Percentiles rank a stretch among this genome's conserved stretches.
Evolutionary conservation across 2,329 filamentous ascomycete genomes (phyloP).

Genomic region (Ophiocordyceps sinensis): DNA sequence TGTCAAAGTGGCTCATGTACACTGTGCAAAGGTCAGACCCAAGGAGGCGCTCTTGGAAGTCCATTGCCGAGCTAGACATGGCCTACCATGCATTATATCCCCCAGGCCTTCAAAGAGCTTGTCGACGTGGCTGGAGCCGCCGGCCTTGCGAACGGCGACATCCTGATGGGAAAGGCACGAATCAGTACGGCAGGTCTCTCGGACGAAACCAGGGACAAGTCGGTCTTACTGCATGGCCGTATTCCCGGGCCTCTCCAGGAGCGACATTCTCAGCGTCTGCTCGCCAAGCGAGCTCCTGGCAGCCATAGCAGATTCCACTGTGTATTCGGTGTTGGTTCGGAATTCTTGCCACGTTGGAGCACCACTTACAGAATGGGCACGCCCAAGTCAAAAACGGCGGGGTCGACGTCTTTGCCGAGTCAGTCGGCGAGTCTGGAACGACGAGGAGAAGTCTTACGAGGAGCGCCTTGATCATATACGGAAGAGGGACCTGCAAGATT

Average conservation of each 20-base stretch:
- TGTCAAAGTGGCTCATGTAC: conserved; percentile 86
- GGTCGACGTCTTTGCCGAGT: conserved; percentile 47
- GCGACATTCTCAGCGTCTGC: conserved; percentile 7
- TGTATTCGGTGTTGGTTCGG: no score
- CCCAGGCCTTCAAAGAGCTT: conserved; percentile 65
- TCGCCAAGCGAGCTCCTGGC: conserved; percentile 51
- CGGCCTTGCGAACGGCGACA: conserved; percentile 28
- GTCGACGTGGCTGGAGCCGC: conserved; percentile 34
- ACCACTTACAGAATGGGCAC: conserved; percentile 9
- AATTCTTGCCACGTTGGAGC: no score
- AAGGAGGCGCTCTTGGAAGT: background rate
- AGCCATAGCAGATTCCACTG: conserved; percentile 12
- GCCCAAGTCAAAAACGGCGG: conserved; percentile 28
- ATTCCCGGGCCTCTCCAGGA: conserved; percentile 7
- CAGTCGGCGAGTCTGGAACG: conserved; percentile 1
- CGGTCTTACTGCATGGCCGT: conserved; percentile 2
- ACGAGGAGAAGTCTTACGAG: conserved; percentile 18
- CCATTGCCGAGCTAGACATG: background rate
- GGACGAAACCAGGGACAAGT: background rate
- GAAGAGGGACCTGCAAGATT: conserved; percentile 34
- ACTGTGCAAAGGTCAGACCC: conserved; percentile 24
- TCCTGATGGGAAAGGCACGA: conserved; percentile 1
- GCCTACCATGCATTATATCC: conserved; percentile 20
- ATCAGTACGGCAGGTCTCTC: background rate
- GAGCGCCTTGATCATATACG: conserved; percentile 68